Conservation (phyloP, 257 asterid species). For the Solanum piurae region DNA sequence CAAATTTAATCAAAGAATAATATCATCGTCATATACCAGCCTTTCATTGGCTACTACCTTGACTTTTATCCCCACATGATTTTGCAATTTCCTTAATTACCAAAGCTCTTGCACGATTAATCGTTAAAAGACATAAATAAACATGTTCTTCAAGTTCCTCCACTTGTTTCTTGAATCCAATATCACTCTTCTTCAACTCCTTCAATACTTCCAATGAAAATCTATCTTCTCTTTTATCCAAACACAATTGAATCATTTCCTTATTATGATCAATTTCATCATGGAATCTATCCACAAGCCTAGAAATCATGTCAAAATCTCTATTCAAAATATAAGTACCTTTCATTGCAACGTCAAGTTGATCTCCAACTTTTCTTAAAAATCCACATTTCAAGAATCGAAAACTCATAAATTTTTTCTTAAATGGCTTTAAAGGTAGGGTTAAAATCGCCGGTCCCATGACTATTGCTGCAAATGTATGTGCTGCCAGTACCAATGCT, state of each 20-base stretch:
- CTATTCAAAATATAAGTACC: slow-evolving; percentile 72
- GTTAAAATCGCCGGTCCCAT: slow-evolving; percentile 36
- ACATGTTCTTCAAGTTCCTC: slow-evolving; percentile 79
- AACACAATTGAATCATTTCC: slow-evolving; percentile 38
- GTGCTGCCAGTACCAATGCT: slow-evolving; percentile 41
- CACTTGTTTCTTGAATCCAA: slow-evolving; percentile 46
- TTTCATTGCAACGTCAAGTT: slow-evolving; percentile 73
- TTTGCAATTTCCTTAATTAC: slow-evolving; percentile 45
- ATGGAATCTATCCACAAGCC: slow-evolving; percentile 44
- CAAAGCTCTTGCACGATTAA: slow-evolving; percentile 61
- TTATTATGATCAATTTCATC: slow-evolving; percentile 70
- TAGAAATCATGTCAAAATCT: slow-evolving; percentile 74
- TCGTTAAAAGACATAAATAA: slow-evolving; percentile 55
- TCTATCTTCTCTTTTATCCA: slow-evolving; percentile 45
- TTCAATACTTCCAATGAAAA: slow-evolving; percentile 34
- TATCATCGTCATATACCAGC: background rate
- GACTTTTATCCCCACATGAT: background rate
- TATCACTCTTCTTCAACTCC: slow-evolving; percentile 43
- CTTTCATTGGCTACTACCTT: background rate
- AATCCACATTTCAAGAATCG: slow-evolving; percentile 23
- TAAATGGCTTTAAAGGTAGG: slow-evolving; percentile 26
- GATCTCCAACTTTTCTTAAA: slow-evolving; percentile 28
- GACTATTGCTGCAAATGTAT: slow-evolving; percentile 35
- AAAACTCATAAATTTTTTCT: slow-evolving; percentile 15
- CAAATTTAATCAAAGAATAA: background rate